These are phyloP conservation scores for Misopates orontium DNA, from an alignment of 257 asterid genomes.

Conservation along the genomic window DNA sequence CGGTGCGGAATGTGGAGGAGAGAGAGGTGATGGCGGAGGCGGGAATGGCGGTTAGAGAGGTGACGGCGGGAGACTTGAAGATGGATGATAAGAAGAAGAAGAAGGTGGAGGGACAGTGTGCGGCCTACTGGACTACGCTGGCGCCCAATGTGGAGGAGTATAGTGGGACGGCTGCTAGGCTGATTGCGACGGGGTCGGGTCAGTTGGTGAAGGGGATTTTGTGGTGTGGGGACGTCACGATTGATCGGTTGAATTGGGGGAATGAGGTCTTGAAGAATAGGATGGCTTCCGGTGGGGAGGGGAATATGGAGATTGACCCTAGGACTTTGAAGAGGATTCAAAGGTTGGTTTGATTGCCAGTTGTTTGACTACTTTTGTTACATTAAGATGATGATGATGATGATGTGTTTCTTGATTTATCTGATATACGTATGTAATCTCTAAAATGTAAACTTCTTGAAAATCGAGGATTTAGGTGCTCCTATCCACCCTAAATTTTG, in stretches of 20 bases:
- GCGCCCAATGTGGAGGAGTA: conserved; percentile 99
- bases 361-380: conserved; percentile 18
- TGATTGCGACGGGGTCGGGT: conserved; percentile 90
- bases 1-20: conserved; percentile 69
- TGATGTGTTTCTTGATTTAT: background rate
- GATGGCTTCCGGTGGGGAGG: conserved; percentile 53
- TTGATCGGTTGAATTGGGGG: conserved; percentile 77
- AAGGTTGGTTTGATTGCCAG: conserved; percentile 44
- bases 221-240: conserved; percentile 97
- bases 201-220: conserved; percentile 82
- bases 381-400: background rate
- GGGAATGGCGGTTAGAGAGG: conserved; percentile 51
- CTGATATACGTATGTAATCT: no score
- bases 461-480: no score
- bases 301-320: conserved; percentile 62
- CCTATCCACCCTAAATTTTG: no score
- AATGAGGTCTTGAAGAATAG: conserved; percentile 71
- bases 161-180: conserved; percentile 80
- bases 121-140: conserved; percentile 91
- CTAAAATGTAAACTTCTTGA: no score
- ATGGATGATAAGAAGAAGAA: conserved; percentile 64
- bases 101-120: conserved; percentile 73
- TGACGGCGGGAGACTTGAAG: conserved; percentile 54
- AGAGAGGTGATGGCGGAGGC: conserved; percentile 44
- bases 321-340: conserved; percentile 75